Evolutionary conservation across 2,329 filamentous ascomycete species (phyloP).

Genomic region (Penicillium sp.): DNA sequence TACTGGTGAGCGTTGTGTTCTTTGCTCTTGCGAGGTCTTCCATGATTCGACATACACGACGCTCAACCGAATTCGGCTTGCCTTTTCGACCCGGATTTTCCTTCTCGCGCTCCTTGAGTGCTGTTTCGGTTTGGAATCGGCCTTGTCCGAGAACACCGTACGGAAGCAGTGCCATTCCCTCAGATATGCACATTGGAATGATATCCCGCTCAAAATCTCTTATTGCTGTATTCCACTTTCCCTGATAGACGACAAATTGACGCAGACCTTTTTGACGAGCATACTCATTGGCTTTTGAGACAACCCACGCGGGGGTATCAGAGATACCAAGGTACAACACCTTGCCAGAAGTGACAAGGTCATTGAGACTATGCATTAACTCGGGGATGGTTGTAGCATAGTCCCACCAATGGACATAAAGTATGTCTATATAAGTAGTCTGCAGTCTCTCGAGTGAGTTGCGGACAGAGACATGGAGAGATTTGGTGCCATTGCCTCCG

Average conservation of each 20-base stretch:
- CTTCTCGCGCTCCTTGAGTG: constrained; percentile 24
- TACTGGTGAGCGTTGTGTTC: too few species aligned
- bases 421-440: background rate
- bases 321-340: constrained; percentile 65
- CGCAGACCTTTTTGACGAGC: constrained; percentile 66
- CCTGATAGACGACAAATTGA: constrained; percentile 67
- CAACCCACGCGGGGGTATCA: constrained; percentile 65
- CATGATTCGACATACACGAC: too few species aligned
- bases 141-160: constrained; percentile 19
- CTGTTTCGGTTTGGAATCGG: too few species aligned
- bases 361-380: constrained; percentile 64
- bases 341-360: constrained; percentile 57
- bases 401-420: constrained; percentile 53
- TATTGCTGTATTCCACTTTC: constrained; percentile 56
- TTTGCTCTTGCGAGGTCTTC: too few species aligned
- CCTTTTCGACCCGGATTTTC: background rate
- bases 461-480: too few species aligned
- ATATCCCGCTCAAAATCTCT: constrained; percentile 69
- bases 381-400: constrained; percentile 62
- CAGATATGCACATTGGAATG: constrained; percentile 59
- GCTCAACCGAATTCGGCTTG: too few species aligned
- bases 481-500: too few species aligned
- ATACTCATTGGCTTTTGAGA: constrained; percentile 50
- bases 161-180: constrained; percentile 60
- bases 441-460: too few species aligned